These are phyloP conservation scores for Pholiota conissans DNA, from an alignment of 768 basidiomycete genomes.

Conservation along the genomic window DNA sequence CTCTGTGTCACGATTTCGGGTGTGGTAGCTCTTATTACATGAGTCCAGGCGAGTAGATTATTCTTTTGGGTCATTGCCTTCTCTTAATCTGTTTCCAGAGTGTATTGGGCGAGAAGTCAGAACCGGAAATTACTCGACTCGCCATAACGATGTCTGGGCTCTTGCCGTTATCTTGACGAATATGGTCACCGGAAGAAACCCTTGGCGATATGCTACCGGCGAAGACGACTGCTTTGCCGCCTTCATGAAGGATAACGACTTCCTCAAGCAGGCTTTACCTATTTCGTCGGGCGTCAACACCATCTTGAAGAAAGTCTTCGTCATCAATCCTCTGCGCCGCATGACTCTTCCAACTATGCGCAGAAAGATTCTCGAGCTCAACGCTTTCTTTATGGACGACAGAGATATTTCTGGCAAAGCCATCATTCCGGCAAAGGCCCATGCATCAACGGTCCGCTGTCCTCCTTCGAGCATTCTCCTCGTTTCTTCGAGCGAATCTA, in stretches of 20 bases:
- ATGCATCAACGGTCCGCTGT: neutral
- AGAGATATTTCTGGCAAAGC: slow-evolving; percentile 35
- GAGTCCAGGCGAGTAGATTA: slow-evolving; percentile 57
- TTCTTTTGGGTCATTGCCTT: neutral
- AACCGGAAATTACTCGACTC: slow-evolving; percentile 53
- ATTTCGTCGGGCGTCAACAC: slow-evolving; percentile 66
- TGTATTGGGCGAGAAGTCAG: slow-evolving; percentile 48
- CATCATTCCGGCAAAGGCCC: neutral
- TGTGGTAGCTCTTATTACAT: slow-evolving; percentile 67
- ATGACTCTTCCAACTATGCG: slow-evolving; percentile 66
- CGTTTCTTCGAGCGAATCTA: neutral
- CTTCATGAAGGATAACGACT: slow-evolving; percentile 62
- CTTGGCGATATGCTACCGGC: slow-evolving; percentile 72
- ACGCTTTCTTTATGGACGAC: slow-evolving; percentile 61
- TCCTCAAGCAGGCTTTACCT: slow-evolving; percentile 67
- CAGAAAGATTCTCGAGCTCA: slow-evolving; percentile 49
- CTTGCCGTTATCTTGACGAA: slow-evolving; percentile 82
- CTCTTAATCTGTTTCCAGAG: slow-evolving; percentile 37
- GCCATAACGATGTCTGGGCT: slow-evolving; percentile 72
- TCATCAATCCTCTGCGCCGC: slow-evolving; percentile 59
- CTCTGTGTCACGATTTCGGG: slow-evolving; percentile 47
- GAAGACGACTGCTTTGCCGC: slow-evolving; percentile 68
- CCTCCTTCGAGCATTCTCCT: neutral
- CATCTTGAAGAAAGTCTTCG: slow-evolving; percentile 73
- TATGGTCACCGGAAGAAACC: slow-evolving; percentile 75